Percentiles rank a stretch among this genome's conserved stretches.
Evolutionary conservation across 2,329 filamentous ascomycete species (phyloP).

Genomic region (Parascedosporium putredinis): DNA sequence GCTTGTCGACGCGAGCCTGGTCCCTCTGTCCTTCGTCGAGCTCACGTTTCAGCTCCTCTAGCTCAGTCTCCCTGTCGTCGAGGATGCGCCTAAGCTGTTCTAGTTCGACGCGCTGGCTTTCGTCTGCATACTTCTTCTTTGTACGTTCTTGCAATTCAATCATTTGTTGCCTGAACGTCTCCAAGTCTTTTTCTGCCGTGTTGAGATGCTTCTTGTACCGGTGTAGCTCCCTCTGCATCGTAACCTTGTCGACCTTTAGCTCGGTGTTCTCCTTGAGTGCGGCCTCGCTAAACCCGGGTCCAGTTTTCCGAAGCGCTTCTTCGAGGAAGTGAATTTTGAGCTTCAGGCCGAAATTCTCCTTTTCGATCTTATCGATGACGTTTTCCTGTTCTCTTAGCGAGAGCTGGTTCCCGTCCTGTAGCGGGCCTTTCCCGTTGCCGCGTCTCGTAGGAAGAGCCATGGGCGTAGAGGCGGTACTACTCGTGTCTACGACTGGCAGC

Average conservation of each 20-base stretch:
- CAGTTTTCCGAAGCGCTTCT: slow-evolving; percentile 76
- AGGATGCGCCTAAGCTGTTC: slow-evolving; percentile 46
- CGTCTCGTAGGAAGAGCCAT: slow-evolving; percentile 58
- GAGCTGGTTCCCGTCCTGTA: slow-evolving; percentile 81
- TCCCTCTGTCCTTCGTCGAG: slow-evolving; percentile 46
- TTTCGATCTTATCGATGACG: slow-evolving; percentile 90
- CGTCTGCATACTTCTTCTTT: slow-evolving; percentile 64
- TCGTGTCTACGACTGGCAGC: slow-evolving; percentile 63
- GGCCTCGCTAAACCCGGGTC: slow-evolving; percentile 79
- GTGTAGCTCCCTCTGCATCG: slow-evolving; percentile 77
- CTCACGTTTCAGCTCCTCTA: slow-evolving; percentile 50
- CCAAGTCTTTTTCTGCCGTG: slow-evolving; percentile 75
- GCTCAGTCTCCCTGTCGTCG: slow-evolving; percentile 48
- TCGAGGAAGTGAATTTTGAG: slow-evolving; percentile 96
- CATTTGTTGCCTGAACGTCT: slow-evolving; percentile 72
- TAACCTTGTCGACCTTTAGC: slow-evolving; percentile 84
- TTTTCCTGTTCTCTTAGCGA: slow-evolving; percentile 92
- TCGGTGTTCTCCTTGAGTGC: slow-evolving; percentile 93
- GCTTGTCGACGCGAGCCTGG: slow-evolving; percentile 50
- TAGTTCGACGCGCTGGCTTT: slow-evolving; percentile 53
- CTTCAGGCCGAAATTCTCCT: slow-evolving; percentile 96
- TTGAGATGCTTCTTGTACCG: slow-evolving; percentile 77
- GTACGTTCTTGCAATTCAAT: slow-evolving; percentile 73
- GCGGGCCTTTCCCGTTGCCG: slow-evolving; percentile 51
- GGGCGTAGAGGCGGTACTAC: slow-evolving; percentile 76